Evolutionary conservation across 169 alveolate genomes (phyloP).

Genomic region (Theileria annulata): DNA sequence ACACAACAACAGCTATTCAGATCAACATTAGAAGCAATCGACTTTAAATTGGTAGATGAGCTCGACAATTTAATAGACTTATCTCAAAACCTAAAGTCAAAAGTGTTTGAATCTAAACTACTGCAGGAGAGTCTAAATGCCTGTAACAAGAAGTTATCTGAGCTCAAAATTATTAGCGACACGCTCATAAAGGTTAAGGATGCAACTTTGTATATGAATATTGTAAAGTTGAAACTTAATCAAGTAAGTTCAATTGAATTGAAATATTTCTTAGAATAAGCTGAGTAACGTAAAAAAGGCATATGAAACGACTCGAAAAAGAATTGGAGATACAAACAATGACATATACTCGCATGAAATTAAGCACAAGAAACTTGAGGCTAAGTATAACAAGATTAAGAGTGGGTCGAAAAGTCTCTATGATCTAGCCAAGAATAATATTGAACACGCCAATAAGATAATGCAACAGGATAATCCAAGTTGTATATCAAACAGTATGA

Average conservation of each 20-base stretch:
- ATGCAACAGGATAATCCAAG: not conserved
- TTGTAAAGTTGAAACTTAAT: slow-evolving; percentile 56
- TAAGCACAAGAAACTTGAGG: slow-evolving; percentile 27
- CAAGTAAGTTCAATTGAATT: slow-evolving; percentile 18
- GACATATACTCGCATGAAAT: slow-evolving; percentile 13
- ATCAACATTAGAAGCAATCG: slow-evolving; percentile 68
- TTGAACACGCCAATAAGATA: slow-evolving; percentile 20
- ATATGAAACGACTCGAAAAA: slow-evolving; percentile 48
- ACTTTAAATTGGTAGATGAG: slow-evolving; percentile 40
- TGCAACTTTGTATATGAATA: slow-evolving; percentile 38
- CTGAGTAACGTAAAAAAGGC: slow-evolving; percentile 44
- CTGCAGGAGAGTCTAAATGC: slow-evolving; percentile 50
- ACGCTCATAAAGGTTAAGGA: slow-evolving; percentile 32
- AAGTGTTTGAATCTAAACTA: slow-evolving; percentile 29
- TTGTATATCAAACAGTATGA: not conserved
- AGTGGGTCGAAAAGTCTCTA: slow-evolving; percentile 20
- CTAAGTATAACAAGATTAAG: slow-evolving; percentile 23
- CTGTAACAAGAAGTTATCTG: slow-evolving; percentile 25
- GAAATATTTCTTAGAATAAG: slow-evolving; percentile 11
- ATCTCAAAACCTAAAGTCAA: slow-evolving; percentile 34
- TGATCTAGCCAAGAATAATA: not conserved
- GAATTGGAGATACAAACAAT: slow-evolving; percentile 18
- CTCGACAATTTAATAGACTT: slow-evolving; percentile 39
- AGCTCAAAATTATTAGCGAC: slow-evolving; percentile 45
- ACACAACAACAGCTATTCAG: slow-evolving; percentile 69